A percentile compares a stretch with the other conserved stretches of the same genome.
These are phyloP conservation scores for Bremia lactucae DNA, from an alignment of 352 stramenopile genomes.

Conservation along the genomic window DNA sequence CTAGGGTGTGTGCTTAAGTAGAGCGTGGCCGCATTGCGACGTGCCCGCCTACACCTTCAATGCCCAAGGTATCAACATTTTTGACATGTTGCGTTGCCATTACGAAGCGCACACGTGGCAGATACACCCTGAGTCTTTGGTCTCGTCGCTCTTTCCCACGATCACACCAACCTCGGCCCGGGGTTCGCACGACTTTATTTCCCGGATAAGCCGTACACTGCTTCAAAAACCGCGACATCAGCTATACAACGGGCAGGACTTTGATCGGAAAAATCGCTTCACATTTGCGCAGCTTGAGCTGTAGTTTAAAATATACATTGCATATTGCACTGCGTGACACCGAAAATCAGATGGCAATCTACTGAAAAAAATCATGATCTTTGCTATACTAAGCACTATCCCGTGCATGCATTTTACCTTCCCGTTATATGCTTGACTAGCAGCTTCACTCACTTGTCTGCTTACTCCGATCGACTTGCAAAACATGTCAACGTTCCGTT, in stretches of 20 bases:
- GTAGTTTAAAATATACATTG: conserved; percentile 16
- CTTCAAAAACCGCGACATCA: conserved; percentile 1
- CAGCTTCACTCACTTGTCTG: conserved; percentile 10
- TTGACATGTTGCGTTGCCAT: background rate
- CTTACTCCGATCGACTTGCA: conserved; percentile 8
- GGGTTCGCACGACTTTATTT: background rate
- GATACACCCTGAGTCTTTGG: conserved; percentile 8
- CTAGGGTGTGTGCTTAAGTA: no score
- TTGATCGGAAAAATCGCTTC: no score
- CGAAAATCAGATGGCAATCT: conserved; percentile 3
- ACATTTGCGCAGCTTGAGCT: conserved; percentile 10
- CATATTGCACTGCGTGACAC: conserved; percentile 20
- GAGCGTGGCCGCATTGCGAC: no score
- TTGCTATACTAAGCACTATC: conserved; percentile 19
- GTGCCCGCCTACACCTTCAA: no score
- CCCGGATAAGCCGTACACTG: conserved; percentile 3
- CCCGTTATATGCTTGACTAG: conserved; percentile 16
- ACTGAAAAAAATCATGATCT: background rate
- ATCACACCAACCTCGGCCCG: conserved; percentile 1
- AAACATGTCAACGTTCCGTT: conserved; percentile 16
- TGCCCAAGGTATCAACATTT: background rate
- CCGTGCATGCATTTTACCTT: conserved; percentile 25
- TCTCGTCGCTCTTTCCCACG: conserved; percentile 8
- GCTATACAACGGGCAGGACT: background rate
- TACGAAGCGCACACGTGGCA: background rate